A percentile compares a stretch with the other conserved stretches of the same genome.
Conservation (phyloP, 2,329 filamentous ascomycete species). For the Didymella segeticola region DNA sequence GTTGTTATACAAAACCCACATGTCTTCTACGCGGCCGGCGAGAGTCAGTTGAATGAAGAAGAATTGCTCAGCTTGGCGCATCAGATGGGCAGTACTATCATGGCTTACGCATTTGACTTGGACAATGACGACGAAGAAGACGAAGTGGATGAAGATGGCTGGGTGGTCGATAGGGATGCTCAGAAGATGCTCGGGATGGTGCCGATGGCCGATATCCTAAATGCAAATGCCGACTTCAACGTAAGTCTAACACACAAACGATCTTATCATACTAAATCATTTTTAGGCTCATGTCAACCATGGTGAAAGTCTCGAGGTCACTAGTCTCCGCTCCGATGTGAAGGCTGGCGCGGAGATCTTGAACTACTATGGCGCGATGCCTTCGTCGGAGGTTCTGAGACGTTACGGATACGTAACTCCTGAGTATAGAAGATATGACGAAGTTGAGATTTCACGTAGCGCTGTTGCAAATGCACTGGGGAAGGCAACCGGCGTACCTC, state of each 20-base stretch:
- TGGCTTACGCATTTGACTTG: conserved; percentile 35
- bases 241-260: conserved; percentile 2
- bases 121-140: conserved; percentile 25
- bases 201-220: conserved; percentile 34
- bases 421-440: conserved; percentile 29
- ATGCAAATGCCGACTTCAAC: conserved; percentile 35
- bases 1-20: conserved; percentile 18
- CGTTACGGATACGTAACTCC: conserved; percentile 33
- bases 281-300: conserved; percentile 33
- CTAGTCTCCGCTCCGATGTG: conserved; percentile 20
- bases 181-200: conserved; percentile 33
- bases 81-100: conserved; percentile 31
- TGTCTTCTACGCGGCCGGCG: conserved; percentile 19
- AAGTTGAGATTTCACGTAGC: conserved; percentile 26
- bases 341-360: conserved; percentile 26
- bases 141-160: conserved; percentile 33
- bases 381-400: conserved; percentile 30
- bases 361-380: conserved; percentile 34
- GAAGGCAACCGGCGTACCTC: conserved; percentile 5
- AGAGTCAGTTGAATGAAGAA: conserved; percentile 1
- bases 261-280: not conserved
- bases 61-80: conserved; percentile 31
- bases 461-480: conserved; percentile 19
- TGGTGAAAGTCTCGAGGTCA: conserved; percentile 28
- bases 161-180: conserved; percentile 33